Evolutionary conservation across 2,329 filamentous ascomycete genomes (phyloP).

Genomic region (Aspergillus ibericus): DNA sequence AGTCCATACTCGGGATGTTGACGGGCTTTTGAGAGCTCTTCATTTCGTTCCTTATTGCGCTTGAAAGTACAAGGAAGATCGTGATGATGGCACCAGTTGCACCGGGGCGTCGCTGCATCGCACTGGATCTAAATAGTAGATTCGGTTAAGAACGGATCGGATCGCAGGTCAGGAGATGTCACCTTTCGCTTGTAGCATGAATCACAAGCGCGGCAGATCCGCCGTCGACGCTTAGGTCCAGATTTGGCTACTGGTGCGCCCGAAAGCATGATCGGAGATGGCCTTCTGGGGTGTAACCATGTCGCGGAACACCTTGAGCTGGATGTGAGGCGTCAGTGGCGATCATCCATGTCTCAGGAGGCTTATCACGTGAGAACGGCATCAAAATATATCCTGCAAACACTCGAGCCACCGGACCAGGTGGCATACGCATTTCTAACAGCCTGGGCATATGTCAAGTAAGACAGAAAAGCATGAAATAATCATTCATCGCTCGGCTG

Average conservation of each 20-base stretch:
- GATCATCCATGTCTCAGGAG: not conserved
- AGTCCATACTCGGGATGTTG: not conserved
- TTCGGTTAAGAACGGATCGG: not conserved
- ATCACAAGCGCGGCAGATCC: not conserved
- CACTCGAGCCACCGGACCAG: not conserved
- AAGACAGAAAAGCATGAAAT: conserved; percentile 8
- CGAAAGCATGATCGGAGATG: not conserved
- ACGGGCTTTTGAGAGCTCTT: not conserved
- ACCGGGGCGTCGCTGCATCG: not conserved
- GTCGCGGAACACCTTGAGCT: not conserved
- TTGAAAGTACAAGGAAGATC: not conserved
- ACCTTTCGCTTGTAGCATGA: not conserved
- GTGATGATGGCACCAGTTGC: not conserved
- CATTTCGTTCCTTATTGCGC: not conserved
- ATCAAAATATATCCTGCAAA: not conserved
- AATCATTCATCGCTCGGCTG: conserved; percentile 25
- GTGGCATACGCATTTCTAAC: not conserved
- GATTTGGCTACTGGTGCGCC: not conserved
- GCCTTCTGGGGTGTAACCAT: not conserved
- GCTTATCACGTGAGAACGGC: not conserved
- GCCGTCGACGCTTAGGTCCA: not conserved
- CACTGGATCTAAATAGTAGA: not conserved
- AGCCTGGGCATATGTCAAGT: no score
- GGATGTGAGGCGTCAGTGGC: not conserved
- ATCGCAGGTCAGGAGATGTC: not conserved